Conservation (phyloP, 192 early-diverging fungal genomes). For the Coemansia sp. region DNA sequence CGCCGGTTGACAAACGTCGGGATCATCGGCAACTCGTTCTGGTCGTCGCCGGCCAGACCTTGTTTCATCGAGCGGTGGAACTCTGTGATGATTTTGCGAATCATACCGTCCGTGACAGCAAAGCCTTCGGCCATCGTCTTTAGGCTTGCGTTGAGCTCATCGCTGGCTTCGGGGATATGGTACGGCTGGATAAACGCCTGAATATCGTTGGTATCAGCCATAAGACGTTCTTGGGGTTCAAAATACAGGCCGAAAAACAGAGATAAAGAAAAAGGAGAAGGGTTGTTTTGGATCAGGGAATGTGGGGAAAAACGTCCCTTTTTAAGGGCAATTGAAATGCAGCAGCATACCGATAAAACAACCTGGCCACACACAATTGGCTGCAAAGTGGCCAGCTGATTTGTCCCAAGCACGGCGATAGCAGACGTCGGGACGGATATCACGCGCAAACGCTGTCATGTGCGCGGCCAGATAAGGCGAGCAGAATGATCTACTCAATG, state of each 20-base stretch:
- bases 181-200: conserved; percentile 46
- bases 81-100: conserved; percentile 57
- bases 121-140: conserved; percentile 54
- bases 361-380: not conserved
- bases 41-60: conserved; percentile 57
- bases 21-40: conserved; percentile 74
- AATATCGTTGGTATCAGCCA: conserved; percentile 52
- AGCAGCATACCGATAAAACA: no score
- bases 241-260: no score
- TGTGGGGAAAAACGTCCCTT: not conserved
- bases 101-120: conserved; percentile 53
- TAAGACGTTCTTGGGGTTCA: not conserved
- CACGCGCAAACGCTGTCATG: not conserved
- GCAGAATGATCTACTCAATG: no score
- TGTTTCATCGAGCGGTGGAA: conserved; percentile 68
- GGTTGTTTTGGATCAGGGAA: not conserved
- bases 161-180: conserved; percentile 35
- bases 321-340: not conserved
- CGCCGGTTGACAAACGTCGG: conserved; percentile 82
- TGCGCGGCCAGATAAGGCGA: no score
- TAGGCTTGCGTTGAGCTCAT: conserved; percentile 55
- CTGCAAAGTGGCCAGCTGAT: not conserved
- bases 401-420: not conserved
- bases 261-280: not conserved
- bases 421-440: not conserved